Evolutionary conservation across 306 rosid species (phyloP).

Genomic region (Calophaca sinica): DNA sequence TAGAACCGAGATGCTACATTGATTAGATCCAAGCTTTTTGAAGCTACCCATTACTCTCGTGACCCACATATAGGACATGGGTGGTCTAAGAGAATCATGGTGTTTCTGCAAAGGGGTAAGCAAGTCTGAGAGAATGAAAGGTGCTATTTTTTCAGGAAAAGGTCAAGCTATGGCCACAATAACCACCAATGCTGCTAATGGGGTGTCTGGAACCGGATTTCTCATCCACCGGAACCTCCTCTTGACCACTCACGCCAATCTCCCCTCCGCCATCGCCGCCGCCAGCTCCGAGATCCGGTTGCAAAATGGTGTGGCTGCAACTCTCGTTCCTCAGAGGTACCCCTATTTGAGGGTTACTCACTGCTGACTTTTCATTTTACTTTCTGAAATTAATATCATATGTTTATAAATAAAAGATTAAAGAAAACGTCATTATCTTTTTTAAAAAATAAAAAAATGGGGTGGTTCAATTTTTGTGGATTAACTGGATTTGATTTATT

Average conservation of each 20-base stretch:
- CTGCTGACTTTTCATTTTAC: neutral
- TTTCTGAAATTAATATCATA: neutral
- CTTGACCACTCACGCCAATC: constrained; percentile 83
- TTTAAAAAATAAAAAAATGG: neutral
- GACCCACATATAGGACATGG: constrained; percentile 55
- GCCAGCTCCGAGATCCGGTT: constrained; percentile 85
- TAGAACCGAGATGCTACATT: constrained; percentile 37
- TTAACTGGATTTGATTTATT: neutral
- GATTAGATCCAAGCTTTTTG: constrained; percentile 47
- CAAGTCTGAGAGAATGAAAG: constrained; percentile 87
- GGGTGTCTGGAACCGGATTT: constrained; percentile 60
- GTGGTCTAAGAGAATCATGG: constrained; percentile 83
- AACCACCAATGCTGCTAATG: constrained; percentile 50
- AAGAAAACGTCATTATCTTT: neutral
- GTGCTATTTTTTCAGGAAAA: constrained; percentile 73
- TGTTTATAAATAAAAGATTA: neutral
- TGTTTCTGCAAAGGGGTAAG: constrained; percentile 96
- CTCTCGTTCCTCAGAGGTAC: constrained; percentile 55
- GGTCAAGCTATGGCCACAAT: constrained; percentile 75
- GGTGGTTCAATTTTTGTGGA: constrained; percentile 12
- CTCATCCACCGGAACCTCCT: constrained; percentile 89
- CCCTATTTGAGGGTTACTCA: constrained; percentile 6
- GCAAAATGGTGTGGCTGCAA: constrained; percentile 72
- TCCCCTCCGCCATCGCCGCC: constrained; percentile 77
- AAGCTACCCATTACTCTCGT: constrained; percentile 37